Conservation (phyloP, 148 eudicot species). For the Cornus suecica region DNA sequence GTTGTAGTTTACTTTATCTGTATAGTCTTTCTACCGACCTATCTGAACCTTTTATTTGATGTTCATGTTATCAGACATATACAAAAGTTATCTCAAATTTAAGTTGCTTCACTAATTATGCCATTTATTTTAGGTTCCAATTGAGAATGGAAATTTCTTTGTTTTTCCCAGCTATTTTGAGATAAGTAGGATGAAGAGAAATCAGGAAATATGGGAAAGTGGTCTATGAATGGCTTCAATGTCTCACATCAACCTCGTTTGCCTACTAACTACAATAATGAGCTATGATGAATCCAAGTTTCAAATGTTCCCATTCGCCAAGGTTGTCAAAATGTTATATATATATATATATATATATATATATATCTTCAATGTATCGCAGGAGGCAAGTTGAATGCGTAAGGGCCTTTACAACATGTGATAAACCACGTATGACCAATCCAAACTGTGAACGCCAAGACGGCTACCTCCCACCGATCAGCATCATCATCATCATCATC, state of each 20-base stretch:
- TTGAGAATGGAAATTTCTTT: no score
- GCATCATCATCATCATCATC: no score
- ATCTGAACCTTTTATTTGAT: neutral
- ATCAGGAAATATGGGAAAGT: neutral
- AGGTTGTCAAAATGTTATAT: neutral
- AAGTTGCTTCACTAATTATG: neutral
- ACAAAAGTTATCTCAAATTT: neutral
- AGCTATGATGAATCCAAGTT: neutral
- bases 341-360: no score
- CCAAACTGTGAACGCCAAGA: neutral
- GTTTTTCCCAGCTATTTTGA: no score
- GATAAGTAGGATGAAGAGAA: neutral
- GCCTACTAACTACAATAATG: neutral
- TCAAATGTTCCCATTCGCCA: neutral
- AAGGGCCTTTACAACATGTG: neutral
- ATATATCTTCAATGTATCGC: neutral
- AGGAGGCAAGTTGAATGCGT: neutral
- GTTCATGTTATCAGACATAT: neutral
- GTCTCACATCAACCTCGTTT: neutral
- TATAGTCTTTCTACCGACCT: neutral
- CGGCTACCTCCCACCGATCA: neutral
- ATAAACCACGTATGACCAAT: neutral
- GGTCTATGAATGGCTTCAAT: neutral
- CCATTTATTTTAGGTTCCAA: neutral
- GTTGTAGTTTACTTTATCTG: no score